Evolutionary conservation across 352 stramenopile genomes (phyloP).

Genomic region (Globisporangium heterothallicum): DNA sequence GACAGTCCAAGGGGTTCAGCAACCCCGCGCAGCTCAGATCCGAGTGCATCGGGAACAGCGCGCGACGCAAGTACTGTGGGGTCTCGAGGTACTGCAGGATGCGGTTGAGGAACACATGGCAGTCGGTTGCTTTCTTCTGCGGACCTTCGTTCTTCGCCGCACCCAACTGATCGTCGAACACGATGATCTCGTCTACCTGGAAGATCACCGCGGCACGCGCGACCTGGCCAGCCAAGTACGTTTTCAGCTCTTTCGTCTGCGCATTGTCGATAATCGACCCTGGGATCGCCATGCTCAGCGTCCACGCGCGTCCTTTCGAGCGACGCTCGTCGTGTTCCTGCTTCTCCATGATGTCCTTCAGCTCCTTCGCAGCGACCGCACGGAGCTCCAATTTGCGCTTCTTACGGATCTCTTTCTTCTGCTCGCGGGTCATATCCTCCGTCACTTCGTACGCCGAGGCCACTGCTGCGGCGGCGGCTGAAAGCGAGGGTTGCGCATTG

Average conservation of each 20-base stretch:
- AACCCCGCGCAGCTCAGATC: conserved; percentile 96
- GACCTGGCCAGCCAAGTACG: conserved; percentile 94
- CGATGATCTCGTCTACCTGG: conserved; percentile 97
- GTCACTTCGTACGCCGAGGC: conserved; percentile 15
- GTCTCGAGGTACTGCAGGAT: conserved; percentile 98
- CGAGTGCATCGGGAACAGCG: conserved; percentile 96
- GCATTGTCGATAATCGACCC: conserved; percentile 96
- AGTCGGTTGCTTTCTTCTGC: conserved; percentile 65
- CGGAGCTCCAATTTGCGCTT: conserved; percentile 63
- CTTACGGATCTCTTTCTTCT: conserved; percentile 72
- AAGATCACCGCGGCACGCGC: conserved; percentile 96
- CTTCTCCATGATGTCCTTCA: conserved; percentile 24
- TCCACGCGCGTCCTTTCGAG: conserved; percentile 79
- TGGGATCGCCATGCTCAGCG: conserved; percentile 95
- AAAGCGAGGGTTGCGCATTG: conserved; percentile 3
- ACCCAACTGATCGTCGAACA: conserved; percentile 96
- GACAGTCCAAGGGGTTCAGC: conserved; percentile 95
- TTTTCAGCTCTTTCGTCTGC: conserved; percentile 96
- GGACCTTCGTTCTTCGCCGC: conserved; percentile 35
- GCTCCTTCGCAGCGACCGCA: conserved; percentile 26
- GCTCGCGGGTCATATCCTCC: conserved; percentile 36
- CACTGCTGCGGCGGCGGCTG: conserved; percentile 1
- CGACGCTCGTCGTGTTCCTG: conserved; percentile 35
- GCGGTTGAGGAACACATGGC: conserved; percentile 80
- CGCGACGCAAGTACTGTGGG: conserved; percentile 96